Evolutionary conservation across 306 rosid species (phyloP).

Genomic region (Fagus sylvatica): DNA sequence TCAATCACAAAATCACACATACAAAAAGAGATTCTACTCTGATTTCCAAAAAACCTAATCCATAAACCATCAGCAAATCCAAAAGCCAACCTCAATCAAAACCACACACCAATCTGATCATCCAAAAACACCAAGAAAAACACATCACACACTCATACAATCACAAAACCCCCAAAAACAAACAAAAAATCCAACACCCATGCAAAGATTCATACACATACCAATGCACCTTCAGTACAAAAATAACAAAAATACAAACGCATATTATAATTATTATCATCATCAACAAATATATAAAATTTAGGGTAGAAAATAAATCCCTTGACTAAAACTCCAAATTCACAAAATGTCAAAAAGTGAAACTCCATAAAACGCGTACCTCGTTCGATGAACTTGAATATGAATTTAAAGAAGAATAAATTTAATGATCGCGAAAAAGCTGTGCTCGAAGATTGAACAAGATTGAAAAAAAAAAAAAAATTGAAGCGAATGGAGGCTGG

Average conservation of each 20-base stretch:
- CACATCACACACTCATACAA: not conserved
- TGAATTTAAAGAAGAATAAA: not conserved
- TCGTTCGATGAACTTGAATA: not conserved
- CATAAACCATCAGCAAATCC: constrained; percentile 11
- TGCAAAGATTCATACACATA: constrained; percentile 20
- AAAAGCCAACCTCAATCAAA: constrained; percentile 16
- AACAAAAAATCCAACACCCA: constrained; percentile 10
- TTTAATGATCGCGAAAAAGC: not conserved
- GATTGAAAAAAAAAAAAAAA: not conserved
- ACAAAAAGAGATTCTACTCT: constrained; percentile 1
- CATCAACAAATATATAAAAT: not conserved
- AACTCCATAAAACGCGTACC: constrained; percentile 23
- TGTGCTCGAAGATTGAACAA: not conserved
- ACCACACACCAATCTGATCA: constrained; percentile 16
- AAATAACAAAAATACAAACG: not conserved
- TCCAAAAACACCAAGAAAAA: constrained; percentile 6
- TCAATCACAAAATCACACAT: not conserved
- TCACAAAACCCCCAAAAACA: not conserved
- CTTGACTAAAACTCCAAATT: no score
- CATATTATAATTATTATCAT: not conserved
- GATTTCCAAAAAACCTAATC: constrained; percentile 6
- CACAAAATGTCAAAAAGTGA: no score
- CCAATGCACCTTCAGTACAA: constrained; percentile 23
- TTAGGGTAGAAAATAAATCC: not conserved
- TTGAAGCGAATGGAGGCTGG: constrained; percentile 19